Conservation (phyloP, 176 grass and related monocot genomes). For the Echinochloa phyllopogon region DNA sequence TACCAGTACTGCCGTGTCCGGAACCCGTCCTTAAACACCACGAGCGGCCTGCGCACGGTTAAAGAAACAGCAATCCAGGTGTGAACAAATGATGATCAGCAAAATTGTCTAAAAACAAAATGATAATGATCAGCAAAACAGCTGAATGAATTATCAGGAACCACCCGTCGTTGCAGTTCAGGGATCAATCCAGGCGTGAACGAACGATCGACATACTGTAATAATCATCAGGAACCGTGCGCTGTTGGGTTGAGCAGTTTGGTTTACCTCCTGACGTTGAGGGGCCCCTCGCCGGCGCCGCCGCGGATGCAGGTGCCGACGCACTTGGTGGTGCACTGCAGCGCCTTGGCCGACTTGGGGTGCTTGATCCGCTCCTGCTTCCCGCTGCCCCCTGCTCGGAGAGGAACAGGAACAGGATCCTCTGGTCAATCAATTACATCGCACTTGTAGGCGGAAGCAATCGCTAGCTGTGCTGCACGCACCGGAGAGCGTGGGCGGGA, state of each 20-base stretch:
- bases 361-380: constrained; percentile 61
- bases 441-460: not conserved
- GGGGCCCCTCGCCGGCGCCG: constrained; percentile 59
- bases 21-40: constrained; percentile 69
- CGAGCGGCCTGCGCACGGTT: constrained; percentile 33
- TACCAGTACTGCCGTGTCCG: constrained; percentile 67
- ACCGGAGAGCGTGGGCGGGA: constrained; percentile 62
- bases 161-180: not conserved
- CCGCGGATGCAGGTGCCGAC: constrained; percentile 81
- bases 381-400: constrained; percentile 47
- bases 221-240: too few relatives aligned
- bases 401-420: too few relatives aligned
- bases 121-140: not conserved
- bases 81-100: not conserved
- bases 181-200: not conserved
- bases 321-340: constrained; percentile 71
- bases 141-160: not conserved
- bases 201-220: too few relatives aligned
- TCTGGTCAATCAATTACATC: too few relatives aligned
- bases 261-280: constrained; percentile 48
- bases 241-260: too few relatives aligned
- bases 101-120: too few relatives aligned
- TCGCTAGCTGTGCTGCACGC: not conserved
- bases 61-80: not conserved
- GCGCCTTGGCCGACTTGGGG: constrained; percentile 65